Conservation (phyloP, 352 stramenopile genomes). For the Discostella stelligera region DNA sequence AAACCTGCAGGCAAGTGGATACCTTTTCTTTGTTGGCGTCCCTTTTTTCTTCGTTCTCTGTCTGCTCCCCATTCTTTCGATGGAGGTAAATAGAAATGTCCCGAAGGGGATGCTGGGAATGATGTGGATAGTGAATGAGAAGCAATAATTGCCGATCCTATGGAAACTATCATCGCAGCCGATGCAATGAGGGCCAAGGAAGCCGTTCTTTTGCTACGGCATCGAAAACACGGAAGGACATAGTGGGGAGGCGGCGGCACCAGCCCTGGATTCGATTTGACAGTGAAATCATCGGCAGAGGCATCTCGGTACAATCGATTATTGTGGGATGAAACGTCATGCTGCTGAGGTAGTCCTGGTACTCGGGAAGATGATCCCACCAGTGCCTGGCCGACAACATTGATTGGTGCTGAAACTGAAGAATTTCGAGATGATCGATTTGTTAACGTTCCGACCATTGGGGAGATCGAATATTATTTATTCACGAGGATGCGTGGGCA, state of each 20-base stretch:
- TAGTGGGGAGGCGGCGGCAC: neutral
- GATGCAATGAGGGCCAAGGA: conserved; percentile 16
- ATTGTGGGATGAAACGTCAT: neutral
- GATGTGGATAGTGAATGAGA: conserved; percentile 15
- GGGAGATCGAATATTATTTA: too few relatives aligned
- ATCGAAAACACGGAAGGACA: conserved; percentile 33
- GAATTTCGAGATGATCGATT: conserved; percentile 17
- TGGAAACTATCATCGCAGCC: conserved; percentile 16
- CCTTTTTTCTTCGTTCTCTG: conserved; percentile 25
- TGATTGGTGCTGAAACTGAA: conserved; percentile 1
- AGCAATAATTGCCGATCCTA: conserved; percentile 20
- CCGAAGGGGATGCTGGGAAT: conserved; percentile 9
- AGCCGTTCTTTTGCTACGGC: conserved; percentile 11
- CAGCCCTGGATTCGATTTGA: conserved; percentile 24
- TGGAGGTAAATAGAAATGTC: conserved; percentile 24
- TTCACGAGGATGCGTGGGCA: too few relatives aligned
- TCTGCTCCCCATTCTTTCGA: conserved; percentile 39
- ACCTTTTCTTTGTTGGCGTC: conserved; percentile 5
- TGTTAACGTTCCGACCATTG: conserved; percentile 11
- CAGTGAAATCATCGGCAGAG: conserved; percentile 14
- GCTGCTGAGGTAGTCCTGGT: neutral
- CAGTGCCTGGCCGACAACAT: neutral
- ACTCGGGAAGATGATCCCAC: too few relatives aligned
- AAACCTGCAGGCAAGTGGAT: neutral
- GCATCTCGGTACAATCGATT: conserved; percentile 4